phyloP scores from a whole-genome alignment of 2,329 filamentous ascomycete species.

The Paecilomyces niveus region DNA sequence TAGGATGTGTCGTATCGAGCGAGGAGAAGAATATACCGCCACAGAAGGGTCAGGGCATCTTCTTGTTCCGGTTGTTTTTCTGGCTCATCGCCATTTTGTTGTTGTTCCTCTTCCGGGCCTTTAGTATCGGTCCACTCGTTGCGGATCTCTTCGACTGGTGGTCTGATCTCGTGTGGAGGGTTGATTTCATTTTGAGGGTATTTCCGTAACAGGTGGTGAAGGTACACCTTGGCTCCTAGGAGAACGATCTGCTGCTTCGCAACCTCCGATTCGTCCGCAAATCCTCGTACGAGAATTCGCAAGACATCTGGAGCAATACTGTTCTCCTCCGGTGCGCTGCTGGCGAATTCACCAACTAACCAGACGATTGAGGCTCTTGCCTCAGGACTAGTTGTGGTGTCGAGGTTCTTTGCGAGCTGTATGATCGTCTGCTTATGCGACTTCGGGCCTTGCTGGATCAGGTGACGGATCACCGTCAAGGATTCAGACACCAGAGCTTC shows the following conservation, averaged over 20 bases:
- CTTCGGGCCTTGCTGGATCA: slow-evolving; percentile 84
- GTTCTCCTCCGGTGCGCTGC: slow-evolving; percentile 62
- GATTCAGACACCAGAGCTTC: slow-evolving; percentile 85
- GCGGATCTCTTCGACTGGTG: slow-evolving; percentile 17
- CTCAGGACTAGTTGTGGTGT: slow-evolving; percentile 77
- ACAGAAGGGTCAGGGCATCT: slow-evolving; percentile 68
- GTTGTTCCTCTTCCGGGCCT: slow-evolving; percentile 14
- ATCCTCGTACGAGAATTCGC: slow-evolving; percentile 78
- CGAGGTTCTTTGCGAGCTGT: slow-evolving; percentile 81
- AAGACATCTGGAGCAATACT: slow-evolving; percentile 92
- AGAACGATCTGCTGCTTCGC: slow-evolving; percentile 89
- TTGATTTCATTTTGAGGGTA: slow-evolving; percentile 24
- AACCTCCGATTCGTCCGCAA: slow-evolving; percentile 72
- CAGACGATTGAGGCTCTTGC: slow-evolving; percentile 93
- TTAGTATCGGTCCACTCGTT: slow-evolving; percentile 27
- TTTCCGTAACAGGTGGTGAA: slow-evolving; percentile 67
- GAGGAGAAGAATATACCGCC: slow-evolving; percentile 76
- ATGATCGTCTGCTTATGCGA: slow-evolving; percentile 81
- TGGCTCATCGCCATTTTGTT: slow-evolving; percentile 24
- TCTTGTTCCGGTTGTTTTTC: slow-evolving; percentile 21
- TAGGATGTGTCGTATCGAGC: slow-evolving; percentile 92
- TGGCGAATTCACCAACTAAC: slow-evolving; percentile 92
- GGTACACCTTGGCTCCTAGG: slow-evolving; percentile 91
- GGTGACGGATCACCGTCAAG: slow-evolving; percentile 85
- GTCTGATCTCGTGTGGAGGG: slow-evolving; percentile 15